Percentiles rank a stretch among this genome's conserved stretches.
Evolutionary conservation across 2,329 filamentous ascomycete species (phyloP).

Genomic region (Amesomyces nigricolor): DNA sequence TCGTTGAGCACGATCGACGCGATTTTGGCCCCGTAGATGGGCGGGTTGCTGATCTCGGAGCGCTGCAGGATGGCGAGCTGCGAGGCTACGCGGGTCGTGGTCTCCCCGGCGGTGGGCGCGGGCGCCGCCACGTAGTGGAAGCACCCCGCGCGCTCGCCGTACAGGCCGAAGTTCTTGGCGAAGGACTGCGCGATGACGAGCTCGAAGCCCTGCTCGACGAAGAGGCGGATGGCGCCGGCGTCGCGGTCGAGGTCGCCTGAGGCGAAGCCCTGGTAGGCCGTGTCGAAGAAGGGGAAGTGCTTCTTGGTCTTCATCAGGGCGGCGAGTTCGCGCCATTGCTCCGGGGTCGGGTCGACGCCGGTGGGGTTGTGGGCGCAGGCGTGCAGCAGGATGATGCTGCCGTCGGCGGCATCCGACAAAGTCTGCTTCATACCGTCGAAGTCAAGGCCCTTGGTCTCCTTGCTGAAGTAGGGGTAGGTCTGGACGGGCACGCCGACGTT

Average conservation of each 20-base stretch:
- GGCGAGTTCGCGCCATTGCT: constrained; percentile 92
- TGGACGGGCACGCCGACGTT: constrained; percentile 77
- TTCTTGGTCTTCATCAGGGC: constrained; percentile 66
- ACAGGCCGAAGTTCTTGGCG: constrained; percentile 96
- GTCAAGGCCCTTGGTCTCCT: constrained; percentile 83
- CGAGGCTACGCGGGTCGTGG: constrained; percentile 64
- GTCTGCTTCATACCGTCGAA: constrained; percentile 79
- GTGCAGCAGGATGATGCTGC: constrained; percentile 85
- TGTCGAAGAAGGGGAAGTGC: constrained; percentile 98
- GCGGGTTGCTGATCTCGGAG: constrained; percentile 95
- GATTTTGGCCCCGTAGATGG: constrained; percentile 88
- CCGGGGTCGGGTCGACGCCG: constrained; percentile 86
- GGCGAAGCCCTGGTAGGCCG: constrained; percentile 95
- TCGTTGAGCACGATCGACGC: constrained; percentile 82
- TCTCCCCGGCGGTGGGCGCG: constrained; percentile 56
- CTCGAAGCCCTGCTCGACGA: constrained; percentile 85
- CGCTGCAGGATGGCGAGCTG: constrained; percentile 93
- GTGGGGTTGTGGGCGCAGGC: constrained; percentile 98
- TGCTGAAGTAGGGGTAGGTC: constrained; percentile 90
- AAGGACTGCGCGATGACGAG: constrained; percentile 88
- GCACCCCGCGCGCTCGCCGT: constrained; percentile 91
- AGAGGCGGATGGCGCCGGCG: constrained; percentile 89
- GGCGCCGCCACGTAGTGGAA: constrained; percentile 88
- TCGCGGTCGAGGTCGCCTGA: constrained; percentile 82
- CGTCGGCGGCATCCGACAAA: constrained; percentile 64